phyloP scores from a whole-genome alignment of 352 stramenopile genomes.

The Phytophthora podocarpi region DNA sequence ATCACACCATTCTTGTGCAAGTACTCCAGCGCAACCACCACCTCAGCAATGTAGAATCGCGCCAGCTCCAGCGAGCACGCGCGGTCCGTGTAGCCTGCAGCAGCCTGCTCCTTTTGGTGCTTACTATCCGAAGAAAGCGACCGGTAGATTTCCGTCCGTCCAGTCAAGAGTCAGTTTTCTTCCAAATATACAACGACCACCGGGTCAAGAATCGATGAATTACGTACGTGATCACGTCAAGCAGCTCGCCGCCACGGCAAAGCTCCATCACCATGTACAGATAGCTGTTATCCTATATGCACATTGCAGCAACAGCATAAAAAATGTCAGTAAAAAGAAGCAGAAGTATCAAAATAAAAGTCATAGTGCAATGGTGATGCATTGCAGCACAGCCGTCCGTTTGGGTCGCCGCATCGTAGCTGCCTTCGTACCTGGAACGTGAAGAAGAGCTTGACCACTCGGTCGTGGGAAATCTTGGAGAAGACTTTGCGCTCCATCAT shows the following conservation, averaged over 20 bases:
- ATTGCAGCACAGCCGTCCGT: conserved; percentile 7
- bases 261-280: conserved; percentile 93
- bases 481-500: conserved; percentile 93
- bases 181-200: conserved; percentile 1
- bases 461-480: conserved; percentile 87
- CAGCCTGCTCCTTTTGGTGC: conserved; percentile 70
- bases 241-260: conserved; percentile 82
- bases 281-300: conserved; percentile 60
- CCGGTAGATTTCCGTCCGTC: not conserved
- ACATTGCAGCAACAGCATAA: not conserved
- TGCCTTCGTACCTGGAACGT: conserved; percentile 87
- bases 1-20: conserved; percentile 94
- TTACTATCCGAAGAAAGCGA: conserved; percentile 46
- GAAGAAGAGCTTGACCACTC: conserved; percentile 91
- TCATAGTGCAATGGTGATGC: not conserved
- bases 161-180: conserved; percentile 15
- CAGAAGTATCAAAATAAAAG: not conserved
- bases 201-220: not conserved
- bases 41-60: conserved; percentile 95
- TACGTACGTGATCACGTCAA: conserved; percentile 87
- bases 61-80: conserved; percentile 86
- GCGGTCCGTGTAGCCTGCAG: conserved; percentile 57
- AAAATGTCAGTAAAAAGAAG: conserved; percentile 7
- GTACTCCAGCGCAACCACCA: conserved; percentile 94
- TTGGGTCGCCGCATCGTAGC: not conserved